Evolutionary conservation across 148 eudicot genomes (phyloP).

Genomic region (Fagopyrum tataricum): DNA sequence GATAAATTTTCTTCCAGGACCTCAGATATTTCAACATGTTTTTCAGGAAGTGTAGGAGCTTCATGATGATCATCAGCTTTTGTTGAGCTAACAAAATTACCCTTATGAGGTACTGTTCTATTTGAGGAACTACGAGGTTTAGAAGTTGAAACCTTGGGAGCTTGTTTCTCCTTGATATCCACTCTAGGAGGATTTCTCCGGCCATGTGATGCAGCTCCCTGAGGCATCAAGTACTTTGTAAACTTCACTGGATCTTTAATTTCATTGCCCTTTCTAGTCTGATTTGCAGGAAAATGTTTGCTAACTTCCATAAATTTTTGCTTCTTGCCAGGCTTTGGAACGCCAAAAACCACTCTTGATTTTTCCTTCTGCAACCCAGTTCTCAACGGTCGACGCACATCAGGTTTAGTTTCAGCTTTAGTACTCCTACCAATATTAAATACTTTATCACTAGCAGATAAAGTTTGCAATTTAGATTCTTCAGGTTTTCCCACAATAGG

Average conservation of each 20-base stretch:
- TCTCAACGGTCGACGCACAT: slow-evolving; percentile 45
- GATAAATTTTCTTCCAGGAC: slow-evolving; percentile 38
- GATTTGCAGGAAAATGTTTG: slow-evolving; percentile 68
- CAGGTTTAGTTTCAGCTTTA: slow-evolving; percentile 38
- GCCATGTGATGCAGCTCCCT: slow-evolving; percentile 49
- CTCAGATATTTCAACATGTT: slow-evolving; percentile 30
- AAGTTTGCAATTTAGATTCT: slow-evolving; percentile 35
- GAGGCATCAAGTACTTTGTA: slow-evolving; percentile 50
- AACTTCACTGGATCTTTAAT: slow-evolving; percentile 40
- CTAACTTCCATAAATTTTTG: slow-evolving; percentile 92
- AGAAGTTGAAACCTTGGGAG: slow-evolving; percentile 34
- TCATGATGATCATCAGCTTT: slow-evolving; percentile 18
- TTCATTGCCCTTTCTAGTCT: slow-evolving; percentile 35
- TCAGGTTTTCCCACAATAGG: slow-evolving; percentile 27
- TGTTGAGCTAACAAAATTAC: slow-evolving; percentile 24
- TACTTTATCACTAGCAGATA: slow-evolving; percentile 49
- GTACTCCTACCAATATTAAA: slow-evolving; percentile 59
- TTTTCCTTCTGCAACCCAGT: slow-evolving; percentile 68
- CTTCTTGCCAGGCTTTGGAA: slow-evolving; percentile 93
- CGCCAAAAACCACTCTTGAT: slow-evolving; percentile 68
- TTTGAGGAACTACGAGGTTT: slow-evolving; percentile 43
- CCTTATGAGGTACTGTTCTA: slow-evolving; percentile 48
- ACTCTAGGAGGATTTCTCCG: slow-evolving; percentile 40
- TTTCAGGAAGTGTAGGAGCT: slow-evolving; percentile 16
- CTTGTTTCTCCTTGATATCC: slow-evolving; percentile 55